Evolutionary conservation across 1,139 yeast species (phyloP), one percentile per base, ranked within the genome.

Genomic region (Sugiyamaella castrensis): DNA sequence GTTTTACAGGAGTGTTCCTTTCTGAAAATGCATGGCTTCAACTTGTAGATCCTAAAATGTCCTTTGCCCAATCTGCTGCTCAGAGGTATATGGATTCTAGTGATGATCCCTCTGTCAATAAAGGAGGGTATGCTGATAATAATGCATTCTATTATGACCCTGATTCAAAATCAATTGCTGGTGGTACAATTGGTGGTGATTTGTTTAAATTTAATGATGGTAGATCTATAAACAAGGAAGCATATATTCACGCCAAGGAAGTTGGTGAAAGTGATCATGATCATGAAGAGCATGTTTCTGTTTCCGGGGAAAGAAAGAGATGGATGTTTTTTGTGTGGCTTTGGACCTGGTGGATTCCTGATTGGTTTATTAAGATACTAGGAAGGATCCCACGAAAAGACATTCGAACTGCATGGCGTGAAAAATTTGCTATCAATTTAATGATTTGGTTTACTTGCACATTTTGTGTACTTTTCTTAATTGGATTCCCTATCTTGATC

Each of bases 361-460:
- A 71, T 16, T 53, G 56, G 29, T 58, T 66, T 41, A 65, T 71
- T 52, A 57, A 57, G 49, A 43, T 51, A 24, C 34, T 68, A 30
- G 71, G 71, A 6, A 47, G 60, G 26, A 60, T 70, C 55, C 61
- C 64, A 2, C 58, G 71, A 40, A 65, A 65, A 44, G 71, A 70
- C 49, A 60, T 71, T 24, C 68, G 73, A 12, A 56, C 65, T 8
- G 75, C 75, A 0, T 71, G 75, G 75, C 57, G 74, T 37, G 75
- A 71, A 48, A 71, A 71, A 57, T 52, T 71, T 27, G 72, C 75
- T 5, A 71, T 71, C 56, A 71, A 71, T 44, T 19, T 71, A 54
- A 61, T 71, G 53, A 71, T 71, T 40, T 71, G 74, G 74, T 51
- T 66, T 5, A 49, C 69, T 31, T 71, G 75, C 51, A 58, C 58